Evolutionary conservation across 352 stramenopile species (phyloP).

Genomic region (Stramenopiles sp.): DNA sequence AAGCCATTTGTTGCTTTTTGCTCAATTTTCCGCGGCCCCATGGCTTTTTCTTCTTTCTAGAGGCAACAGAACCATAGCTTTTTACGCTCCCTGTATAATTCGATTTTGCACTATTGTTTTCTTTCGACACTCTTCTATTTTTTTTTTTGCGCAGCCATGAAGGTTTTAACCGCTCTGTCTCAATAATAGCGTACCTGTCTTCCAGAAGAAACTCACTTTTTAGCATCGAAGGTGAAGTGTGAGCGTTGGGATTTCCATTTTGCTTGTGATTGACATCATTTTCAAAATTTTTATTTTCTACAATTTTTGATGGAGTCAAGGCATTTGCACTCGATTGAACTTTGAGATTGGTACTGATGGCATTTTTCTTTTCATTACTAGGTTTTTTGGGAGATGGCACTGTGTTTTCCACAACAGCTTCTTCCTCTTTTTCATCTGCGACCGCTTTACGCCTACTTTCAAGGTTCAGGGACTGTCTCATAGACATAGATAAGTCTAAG

Average conservation of each 20-base stretch:
- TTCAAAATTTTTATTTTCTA: no score
- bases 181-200: neutral
- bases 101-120: neutral
- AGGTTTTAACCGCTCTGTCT: neutral
- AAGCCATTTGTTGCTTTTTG: neutral
- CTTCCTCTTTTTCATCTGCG: neutral
- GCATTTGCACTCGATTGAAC: neutral
- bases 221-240: neutral
- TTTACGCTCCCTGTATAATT: neutral
- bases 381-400: no score
- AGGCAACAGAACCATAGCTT: neutral
- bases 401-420: neutral
- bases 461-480: neutral
- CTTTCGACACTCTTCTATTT: neutral
- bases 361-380: no score
- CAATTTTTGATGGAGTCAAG: neutral
- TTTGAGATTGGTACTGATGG: neutral
- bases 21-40: neutral
- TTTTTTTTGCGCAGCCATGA: neutral
- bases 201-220: neutral
- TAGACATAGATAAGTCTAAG: neutral
- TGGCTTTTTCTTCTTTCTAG: neutral
- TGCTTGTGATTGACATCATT: no score
- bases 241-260: neutral
- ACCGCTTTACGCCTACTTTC: neutral